Conservation (phyloP, 768 basidiomycete genomes). For the Kwoniella sp. region DNA sequence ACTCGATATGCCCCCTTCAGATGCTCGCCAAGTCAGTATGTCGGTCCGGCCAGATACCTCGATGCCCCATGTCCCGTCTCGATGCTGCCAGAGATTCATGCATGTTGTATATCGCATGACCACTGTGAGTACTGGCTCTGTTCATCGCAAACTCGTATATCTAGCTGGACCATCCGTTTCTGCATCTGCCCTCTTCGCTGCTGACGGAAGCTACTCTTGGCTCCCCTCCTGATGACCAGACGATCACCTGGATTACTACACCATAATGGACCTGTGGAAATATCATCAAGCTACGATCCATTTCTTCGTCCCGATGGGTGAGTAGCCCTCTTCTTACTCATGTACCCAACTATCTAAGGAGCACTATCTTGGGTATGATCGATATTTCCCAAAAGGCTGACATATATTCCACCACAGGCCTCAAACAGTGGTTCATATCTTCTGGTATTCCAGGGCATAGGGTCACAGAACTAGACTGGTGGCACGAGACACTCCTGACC, state of each 20-base stretch:
- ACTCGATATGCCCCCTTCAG: slow-evolving; percentile 20
- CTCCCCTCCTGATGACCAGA: too few relatives aligned
- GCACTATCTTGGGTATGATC: too few relatives aligned
- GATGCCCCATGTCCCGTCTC: slow-evolving; percentile 49
- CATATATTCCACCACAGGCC: slow-evolving; percentile 25
- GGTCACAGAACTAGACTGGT: slow-evolving; percentile 55
- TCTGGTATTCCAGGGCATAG: slow-evolving; percentile 44
- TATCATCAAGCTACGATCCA: slow-evolving; percentile 48
- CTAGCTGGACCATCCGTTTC: too few relatives aligned
- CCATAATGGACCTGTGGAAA: slow-evolving; percentile 53
- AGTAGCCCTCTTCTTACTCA: slow-evolving; percentile 11
- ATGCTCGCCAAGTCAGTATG: slow-evolving; percentile 54
- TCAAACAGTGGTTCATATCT: slow-evolving; percentile 51
- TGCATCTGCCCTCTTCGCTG: too few relatives aligned
- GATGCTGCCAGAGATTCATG: slow-evolving; percentile 50
- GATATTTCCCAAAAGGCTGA: too few relatives aligned
- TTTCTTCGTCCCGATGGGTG: slow-evolving; percentile 53
- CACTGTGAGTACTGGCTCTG: slow-evolving; percentile 44
- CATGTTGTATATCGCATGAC: slow-evolving; percentile 54
- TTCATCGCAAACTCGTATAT: neutral
- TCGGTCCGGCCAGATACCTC: slow-evolving; percentile 51
- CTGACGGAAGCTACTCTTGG: slow-evolving; percentile 6
- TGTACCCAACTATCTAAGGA: too few relatives aligned
- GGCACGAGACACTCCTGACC: slow-evolving; percentile 45
- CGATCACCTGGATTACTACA: slow-evolving; percentile 55